Base-by-base conservation (phyloP, 2,329 filamentous ascomycete species). In the Thielaviopsis populi region DNA sequence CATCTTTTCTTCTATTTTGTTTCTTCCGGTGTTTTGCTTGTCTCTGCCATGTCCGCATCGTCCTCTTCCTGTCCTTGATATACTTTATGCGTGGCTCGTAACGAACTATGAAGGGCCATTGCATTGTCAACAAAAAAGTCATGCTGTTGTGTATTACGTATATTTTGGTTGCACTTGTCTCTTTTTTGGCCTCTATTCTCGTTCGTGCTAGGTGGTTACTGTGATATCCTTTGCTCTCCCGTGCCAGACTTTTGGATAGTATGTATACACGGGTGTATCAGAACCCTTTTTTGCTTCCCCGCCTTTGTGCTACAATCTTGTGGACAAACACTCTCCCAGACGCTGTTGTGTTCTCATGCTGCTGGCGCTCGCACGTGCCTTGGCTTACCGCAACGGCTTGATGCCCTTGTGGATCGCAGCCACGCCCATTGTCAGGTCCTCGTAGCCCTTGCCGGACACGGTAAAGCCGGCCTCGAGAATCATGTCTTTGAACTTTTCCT, bases 361-460 rank as follows among this genome's bases (percentile, higher is more conserved):
- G n/a, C 42, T 46, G 33, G 3, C 19, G 10, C 19, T 22, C 13
- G 33, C 22, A n/a, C 8, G 13, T 15, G 22, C n/a, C 2, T 37
- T 59, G 17, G 19, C 50, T 50, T 65, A 67, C 22, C 58, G 62
- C 56, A 67, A 43, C 48, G 83, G 91, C 79, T 99, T 99, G 71
- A 99, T 87, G 8, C 92, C 94, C 79, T 91, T 96, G 73, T 99
- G 95, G 68, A 99, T 95, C 62, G 91, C 91, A 3, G 94, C 94
- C 72, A 99, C 91, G 0, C 94, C 94, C 53, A 89, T 86, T 0
- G 89, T 96, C 72, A 99, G 74, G 73, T 99, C 86, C 77, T 97
- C 91, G 75, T 88, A 99, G 0, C 89, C 89, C 62, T 83, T 75
- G 1, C 88, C 91, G 1, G 88, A 90, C 53, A 95, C 84, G 67